These are phyloP conservation scores for Monascus purpureus DNA, from an alignment of 495 filamentous ascomycete genomes.

Conservation along the genomic window DNA sequence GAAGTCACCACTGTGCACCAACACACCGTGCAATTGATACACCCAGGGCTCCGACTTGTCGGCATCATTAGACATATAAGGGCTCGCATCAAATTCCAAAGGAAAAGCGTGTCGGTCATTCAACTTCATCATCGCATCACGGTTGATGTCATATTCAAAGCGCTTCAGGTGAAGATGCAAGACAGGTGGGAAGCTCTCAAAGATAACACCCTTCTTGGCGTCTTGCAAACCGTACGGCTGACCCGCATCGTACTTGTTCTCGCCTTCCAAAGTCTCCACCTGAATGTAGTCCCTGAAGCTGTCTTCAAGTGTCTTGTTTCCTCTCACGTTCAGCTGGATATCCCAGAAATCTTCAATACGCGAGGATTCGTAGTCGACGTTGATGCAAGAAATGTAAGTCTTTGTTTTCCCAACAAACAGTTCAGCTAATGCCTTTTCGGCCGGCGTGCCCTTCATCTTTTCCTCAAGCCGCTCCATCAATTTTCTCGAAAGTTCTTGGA, in stretches of 20 bases:
- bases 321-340: slow-evolving; percentile 90
- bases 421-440: slow-evolving; percentile 79
- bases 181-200: slow-evolving; percentile 89
- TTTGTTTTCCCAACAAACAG: slow-evolving; percentile 95
- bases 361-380: slow-evolving; percentile 92
- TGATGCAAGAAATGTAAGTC: slow-evolving; percentile 97
- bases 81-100: slow-evolving; percentile 76
- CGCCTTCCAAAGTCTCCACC: slow-evolving; percentile 91
- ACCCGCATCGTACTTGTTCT: slow-evolving; percentile 93
- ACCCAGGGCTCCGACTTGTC: slow-evolving; percentile 79
- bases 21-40: slow-evolving; percentile 86
- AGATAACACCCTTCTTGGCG: slow-evolving; percentile 94
- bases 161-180: slow-evolving; percentile 93
- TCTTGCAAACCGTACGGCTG: slow-evolving; percentile 86
- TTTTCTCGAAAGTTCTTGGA: slow-evolving; percentile 91
- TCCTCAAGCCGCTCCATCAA: slow-evolving; percentile 93
- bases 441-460: slow-evolving; percentile 93
- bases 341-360: slow-evolving; percentile 98
- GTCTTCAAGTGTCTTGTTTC: slow-evolving; percentile 81
- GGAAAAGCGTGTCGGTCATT: slow-evolving; percentile 98
- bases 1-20: slow-evolving; percentile 92
- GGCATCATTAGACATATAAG: slow-evolving; percentile 75
- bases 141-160: slow-evolving; percentile 93
- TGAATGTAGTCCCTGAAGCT: slow-evolving; percentile 94
- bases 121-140: slow-evolving; percentile 97